Base-by-base conservation (phyloP, 345 rosid species). In the Sisymbrium altissimum region DNA sequence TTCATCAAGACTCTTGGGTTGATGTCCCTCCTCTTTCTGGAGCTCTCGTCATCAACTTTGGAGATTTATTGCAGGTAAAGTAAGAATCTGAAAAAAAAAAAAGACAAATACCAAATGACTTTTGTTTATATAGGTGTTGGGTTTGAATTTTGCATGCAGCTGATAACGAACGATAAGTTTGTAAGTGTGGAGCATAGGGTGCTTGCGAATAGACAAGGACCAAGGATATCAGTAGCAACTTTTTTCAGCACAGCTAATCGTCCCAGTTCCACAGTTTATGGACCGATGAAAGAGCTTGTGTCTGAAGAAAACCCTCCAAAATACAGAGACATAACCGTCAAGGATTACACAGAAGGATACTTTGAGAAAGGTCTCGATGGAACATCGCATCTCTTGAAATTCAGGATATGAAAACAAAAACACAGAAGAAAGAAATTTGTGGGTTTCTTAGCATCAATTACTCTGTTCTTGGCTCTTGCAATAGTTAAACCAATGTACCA, bases 41-140 rank as follows among this genome's bases (percentile, higher is more conserved):
- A 52, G 80, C 83, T 27, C 81, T 80, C 1, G 58, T 82, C 2
- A 29, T 82, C 54, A 80, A 82, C 68, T 21, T 80, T 2, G 88
- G 88, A 25, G 84, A 80, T 64, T 56, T 71, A 49, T 46, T 79
- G 18, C 85, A 79, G 81, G 85, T 70, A 27, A 49, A 41, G 60
- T 11, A 55, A 23, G 25, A 23, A 23, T 23, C 3, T 23, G 25
- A 23, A 1, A 23, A 45, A 45, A 14, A 23, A 1, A 23, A 45
- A 45, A 14, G 2, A 23, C 25, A 23, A 3, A 23, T 23, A 23
- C 25, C 25, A 23, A 23, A 21, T 50, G 27, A 10, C 25, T 50
- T 50, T 50, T 21, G 32, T 23, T 50, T 21, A 11, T 21, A 19
- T 50, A 21, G 19, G 27, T 21, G 8, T 17, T 50, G 36, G 39